These are phyloP conservation scores for Penicillium canescens DNA, from an alignment of 495 filamentous ascomycete genomes.

Conservation along the genomic window DNA sequence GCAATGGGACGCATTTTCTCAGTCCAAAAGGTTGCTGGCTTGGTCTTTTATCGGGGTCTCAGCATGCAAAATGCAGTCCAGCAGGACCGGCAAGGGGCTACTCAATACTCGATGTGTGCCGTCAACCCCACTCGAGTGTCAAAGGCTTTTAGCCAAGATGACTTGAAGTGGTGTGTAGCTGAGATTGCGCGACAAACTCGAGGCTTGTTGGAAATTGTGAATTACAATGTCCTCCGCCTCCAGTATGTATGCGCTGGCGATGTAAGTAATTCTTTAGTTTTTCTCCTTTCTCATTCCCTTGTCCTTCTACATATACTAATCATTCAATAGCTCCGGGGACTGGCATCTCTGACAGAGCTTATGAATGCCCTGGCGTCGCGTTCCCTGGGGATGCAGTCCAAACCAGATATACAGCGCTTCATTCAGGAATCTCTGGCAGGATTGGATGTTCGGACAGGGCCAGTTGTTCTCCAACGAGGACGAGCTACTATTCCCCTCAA, in stretches of 20 bases:
- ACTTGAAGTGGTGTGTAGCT: conserved; percentile 19
- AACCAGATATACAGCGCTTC: neutral
- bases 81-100: conserved; percentile 25
- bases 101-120: conserved; percentile 41
- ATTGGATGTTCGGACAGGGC: neutral
- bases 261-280: conserved; percentile 15
- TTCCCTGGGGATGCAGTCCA: neutral
- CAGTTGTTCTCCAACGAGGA: conserved; percentile 19
- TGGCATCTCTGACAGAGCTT: neutral
- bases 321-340: neutral
- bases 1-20: conserved; percentile 29
- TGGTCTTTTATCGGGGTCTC: conserved; percentile 46
- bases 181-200: conserved; percentile 19
- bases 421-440: neutral
- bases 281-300: neutral
- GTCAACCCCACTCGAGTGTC: conserved; percentile 38
- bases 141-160: conserved; percentile 23
- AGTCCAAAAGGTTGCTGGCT: conserved; percentile 21
- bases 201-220: conserved; percentile 41
- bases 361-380: neutral
- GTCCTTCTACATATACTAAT: conserved; percentile 4
- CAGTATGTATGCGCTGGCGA: conserved; percentile 48
- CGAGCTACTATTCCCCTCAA: conserved; percentile 36
- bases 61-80: conserved; percentile 40
- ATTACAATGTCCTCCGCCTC: conserved; percentile 36